These are phyloP conservation scores for Aspergillus sclerotialis DNA, from an alignment of 2,329 filamentous ascomycete species.

Conservation along the genomic window DNA sequence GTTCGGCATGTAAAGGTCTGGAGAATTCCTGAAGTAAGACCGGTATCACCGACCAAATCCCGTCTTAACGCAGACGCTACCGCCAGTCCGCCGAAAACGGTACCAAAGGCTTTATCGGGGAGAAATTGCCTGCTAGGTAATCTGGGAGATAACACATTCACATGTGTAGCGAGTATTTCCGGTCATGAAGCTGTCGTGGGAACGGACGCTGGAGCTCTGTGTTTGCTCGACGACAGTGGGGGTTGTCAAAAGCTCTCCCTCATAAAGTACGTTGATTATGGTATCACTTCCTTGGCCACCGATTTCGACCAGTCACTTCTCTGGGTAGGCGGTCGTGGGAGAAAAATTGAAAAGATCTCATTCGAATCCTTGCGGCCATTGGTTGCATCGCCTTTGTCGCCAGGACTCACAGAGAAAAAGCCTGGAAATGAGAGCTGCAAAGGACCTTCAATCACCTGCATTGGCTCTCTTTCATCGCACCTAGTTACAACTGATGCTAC, in stretches of 20 bases:
- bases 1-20: conserved; percentile 91
- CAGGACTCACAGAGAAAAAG: conserved; percentile 14
- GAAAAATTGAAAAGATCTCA: conserved; percentile 44
- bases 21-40: conserved; percentile 65
- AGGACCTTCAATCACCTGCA: conserved; percentile 49
- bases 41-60: conserved; percentile 58
- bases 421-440: conserved; percentile 20
- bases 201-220: conserved; percentile 84
- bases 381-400: conserved; percentile 18
- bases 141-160: conserved; percentile 78
- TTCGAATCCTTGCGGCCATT: conserved; percentile 32
- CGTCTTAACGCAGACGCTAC: conserved; percentile 40
- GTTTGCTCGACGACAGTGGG: conserved; percentile 70
- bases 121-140: conserved; percentile 80
- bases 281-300: conserved; percentile 60
- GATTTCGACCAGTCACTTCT: conserved; percentile 49
- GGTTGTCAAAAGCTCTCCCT: conserved; percentile 64
- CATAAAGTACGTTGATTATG: conserved; percentile 60
- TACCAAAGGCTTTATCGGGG: conserved; percentile 67
- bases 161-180: conserved; percentile 65
- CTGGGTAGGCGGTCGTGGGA: conserved; percentile 64
- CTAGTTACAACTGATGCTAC: conserved; percentile 70
- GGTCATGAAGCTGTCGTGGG: conserved; percentile 72
- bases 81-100: conserved; percentile 32
- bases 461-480: conserved; percentile 61